Conservation (phyloP, 1,284 basidiomycete species). For the Anthracocystis walkeri region DNA sequence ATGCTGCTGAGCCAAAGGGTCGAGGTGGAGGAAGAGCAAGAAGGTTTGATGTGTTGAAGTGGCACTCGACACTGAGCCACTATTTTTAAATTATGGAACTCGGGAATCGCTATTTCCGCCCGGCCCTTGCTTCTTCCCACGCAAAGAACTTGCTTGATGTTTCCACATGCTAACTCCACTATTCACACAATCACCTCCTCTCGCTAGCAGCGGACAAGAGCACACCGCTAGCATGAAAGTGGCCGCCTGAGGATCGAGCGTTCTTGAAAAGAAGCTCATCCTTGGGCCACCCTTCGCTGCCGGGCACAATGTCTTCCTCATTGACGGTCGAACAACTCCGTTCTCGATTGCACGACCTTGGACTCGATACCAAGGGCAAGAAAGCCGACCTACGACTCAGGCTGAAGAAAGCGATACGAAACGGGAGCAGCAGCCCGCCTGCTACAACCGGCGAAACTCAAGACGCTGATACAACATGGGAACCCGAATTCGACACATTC, state of each 20-base stretch:
- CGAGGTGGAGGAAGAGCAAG: conserved; percentile 19
- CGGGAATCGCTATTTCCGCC: conserved; percentile 11
- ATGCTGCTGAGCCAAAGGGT: conserved; percentile 22
- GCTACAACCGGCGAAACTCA: neutral
- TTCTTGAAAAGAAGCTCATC: conserved; percentile 27
- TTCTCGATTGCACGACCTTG: conserved; percentile 51
- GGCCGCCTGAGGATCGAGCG: conserved; percentile 38
- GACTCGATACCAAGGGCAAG: conserved; percentile 65
- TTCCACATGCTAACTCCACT: neutral
- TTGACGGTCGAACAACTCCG: conserved; percentile 51
- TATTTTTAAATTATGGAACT: conserved; percentile 22
- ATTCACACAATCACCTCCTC: neutral
- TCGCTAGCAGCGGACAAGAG: neutral
- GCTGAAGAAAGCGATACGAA: conserved; percentile 44
- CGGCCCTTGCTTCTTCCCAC: neutral
- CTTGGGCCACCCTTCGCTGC: conserved; percentile 19
- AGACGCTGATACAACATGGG: conserved; percentile 20
- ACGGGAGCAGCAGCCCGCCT: conserved; percentile 22
- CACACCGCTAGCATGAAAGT: conserved; percentile 12
- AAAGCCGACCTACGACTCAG: conserved; percentile 59
- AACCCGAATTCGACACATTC: conserved; percentile 69
- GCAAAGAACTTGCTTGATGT: neutral
- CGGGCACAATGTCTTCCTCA: conserved; percentile 39
- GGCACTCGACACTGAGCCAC: conserved; percentile 4
- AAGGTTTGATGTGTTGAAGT: conserved; percentile 3